Evolutionary conservation across 257 asterid species (phyloP).

Genomic region (Lantana camara): DNA sequence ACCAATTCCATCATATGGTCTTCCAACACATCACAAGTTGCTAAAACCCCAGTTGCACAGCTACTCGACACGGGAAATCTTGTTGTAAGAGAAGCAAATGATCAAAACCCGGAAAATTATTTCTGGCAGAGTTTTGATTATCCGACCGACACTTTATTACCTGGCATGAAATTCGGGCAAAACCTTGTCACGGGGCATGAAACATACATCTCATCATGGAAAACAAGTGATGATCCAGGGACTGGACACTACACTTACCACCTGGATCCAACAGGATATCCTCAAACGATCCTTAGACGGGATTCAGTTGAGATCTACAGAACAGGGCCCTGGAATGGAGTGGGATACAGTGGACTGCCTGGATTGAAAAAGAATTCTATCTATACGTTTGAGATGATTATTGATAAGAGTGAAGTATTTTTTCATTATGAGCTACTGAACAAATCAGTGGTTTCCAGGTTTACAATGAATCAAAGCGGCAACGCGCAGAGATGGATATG

Average conservation of each 20-base stretch:
- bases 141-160: slow-evolving; percentile 35
- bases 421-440: no score
- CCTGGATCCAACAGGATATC: slow-evolving; percentile 33
- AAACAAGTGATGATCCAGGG: slow-evolving; percentile 37
- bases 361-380: no score
- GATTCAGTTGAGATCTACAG: background rate
- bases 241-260: slow-evolving; percentile 29
- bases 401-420: no score
- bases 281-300: slow-evolving; percentile 26
- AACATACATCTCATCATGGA: slow-evolving; percentile 42
- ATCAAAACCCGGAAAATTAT: slow-evolving; percentile 30
- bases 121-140: slow-evolving; percentile 49
- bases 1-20: slow-evolving; percentile 2
- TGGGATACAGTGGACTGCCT: no score
- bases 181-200: slow-evolving; percentile 33
- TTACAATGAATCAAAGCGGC: no score
- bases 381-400: no score
- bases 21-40: background rate
- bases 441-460: no score
- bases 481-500: no score
- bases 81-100: slow-evolving; percentile 36
- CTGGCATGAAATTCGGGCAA: slow-evolving; percentile 41
- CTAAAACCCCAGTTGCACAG: slow-evolving; percentile 30
- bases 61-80: slow-evolving; percentile 48
- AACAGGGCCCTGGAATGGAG: slow-evolving; percentile 45